Conservation (phyloP, 2,329 filamentous ascomycete genomes). For the Thielaviopsis punctulata region DNA sequence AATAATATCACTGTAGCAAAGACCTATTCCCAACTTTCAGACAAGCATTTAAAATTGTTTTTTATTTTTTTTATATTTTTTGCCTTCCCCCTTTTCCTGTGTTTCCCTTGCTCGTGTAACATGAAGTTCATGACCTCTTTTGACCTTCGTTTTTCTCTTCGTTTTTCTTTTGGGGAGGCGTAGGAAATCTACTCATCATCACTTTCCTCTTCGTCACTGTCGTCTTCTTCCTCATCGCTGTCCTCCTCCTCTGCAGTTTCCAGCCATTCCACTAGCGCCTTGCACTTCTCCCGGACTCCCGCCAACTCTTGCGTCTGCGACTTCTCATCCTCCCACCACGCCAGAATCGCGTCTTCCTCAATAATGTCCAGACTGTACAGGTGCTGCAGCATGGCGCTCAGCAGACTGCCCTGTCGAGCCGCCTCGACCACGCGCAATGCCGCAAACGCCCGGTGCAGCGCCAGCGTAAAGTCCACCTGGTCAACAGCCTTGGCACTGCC, state of each 20-base stretch:
- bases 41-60: no score
- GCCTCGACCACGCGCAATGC: conserved; percentile 42
- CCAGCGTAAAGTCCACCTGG: conserved; percentile 70
- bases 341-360: conserved; percentile 73
- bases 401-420: conserved; percentile 38
- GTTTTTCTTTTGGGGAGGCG: not conserved
- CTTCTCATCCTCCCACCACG: conserved; percentile 70
- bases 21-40: no score
- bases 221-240: conserved; percentile 45
- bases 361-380: conserved; percentile 71
- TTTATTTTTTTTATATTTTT: conserved; percentile 6
- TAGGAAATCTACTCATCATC: conserved; percentile 13
- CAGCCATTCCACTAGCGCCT: conserved; percentile 68
- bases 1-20: no score
- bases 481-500: conserved; percentile 51
- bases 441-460: conserved; percentile 64
- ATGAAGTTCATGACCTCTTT: not conserved
- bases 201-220: conserved; percentile 27
- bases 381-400: conserved; percentile 67
- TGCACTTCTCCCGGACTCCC: conserved; percentile 54
- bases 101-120: not conserved
- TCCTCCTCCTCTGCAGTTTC: conserved; percentile 48
- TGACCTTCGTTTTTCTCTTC: not conserved
- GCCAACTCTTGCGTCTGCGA: conserved; percentile 46
- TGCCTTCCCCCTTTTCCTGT: conserved; percentile 2